Base-by-base conservation (phyloP, 192 early-diverging fungal genomes). In the Lobosporangium transversale region DNA sequence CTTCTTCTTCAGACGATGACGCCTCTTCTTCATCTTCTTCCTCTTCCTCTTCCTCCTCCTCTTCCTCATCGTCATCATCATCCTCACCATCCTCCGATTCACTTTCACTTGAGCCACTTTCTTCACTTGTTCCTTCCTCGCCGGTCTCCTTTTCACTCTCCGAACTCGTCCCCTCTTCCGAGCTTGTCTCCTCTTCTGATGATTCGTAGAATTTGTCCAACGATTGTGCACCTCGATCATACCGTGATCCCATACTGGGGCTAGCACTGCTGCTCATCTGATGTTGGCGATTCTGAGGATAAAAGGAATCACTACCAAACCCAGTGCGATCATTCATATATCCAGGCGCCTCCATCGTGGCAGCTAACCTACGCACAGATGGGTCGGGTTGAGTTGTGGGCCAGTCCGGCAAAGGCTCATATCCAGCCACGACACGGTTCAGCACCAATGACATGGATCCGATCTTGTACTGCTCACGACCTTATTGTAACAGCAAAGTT, bases 401-500 rank as follows among this genome's bases (percentile, higher is more conserved):
- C 91, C 93, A 97, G 30, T 92, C 90, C 7, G 94, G 90, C 53
- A 99, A 80, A 12, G 89, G 79, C 48, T 88, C 84, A 71, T 97
- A 97, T 18, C 92, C 92, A 14, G 80, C 69, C 43, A 91, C 63
- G 8, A 70, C 47, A 7, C 85, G 86, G 43, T 84, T 84, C 32
- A 90, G 58, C 2, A 90, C 70, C 54, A 90, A 81, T 9, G 92
- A 87, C 65, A 93, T 75, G 35, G 89, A 90, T 17, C 87, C 89
- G 36, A 92, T 70, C 36, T 82, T 90, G 69, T 84, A 90, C 11
- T 84, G 70, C 17, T 81, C 79, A 20, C 81, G 79, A 26, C 81
- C 84, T 84, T 50, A 35, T 48, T 23, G 32, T 27, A 31, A 4
- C 42, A 14, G 40, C 37, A 26, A 63, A 31, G 27, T 30, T 27